Evolutionary conservation across 2,329 filamentous ascomycete species (phyloP), one percentile per base, ranked within the genome.

Genomic region (Chaetomiaceae sp.): DNA sequence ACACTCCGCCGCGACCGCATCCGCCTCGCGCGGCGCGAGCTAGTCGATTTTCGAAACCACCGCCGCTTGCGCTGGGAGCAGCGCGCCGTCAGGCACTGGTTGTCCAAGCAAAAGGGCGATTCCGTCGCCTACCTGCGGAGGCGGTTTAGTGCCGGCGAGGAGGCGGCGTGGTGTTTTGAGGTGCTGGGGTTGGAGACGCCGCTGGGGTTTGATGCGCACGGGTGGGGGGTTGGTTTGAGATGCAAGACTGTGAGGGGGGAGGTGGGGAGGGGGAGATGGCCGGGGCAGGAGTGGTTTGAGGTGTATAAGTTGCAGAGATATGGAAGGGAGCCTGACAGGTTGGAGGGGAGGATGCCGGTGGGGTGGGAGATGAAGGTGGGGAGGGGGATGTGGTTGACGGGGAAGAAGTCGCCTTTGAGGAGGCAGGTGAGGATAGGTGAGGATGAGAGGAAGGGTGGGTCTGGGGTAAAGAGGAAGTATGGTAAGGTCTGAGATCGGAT

Each of bases 271-370:
- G 27, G 3, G 7, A 15, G 36, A 23, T 51, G 48, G 48, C 48
- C 48, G 5, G 22, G 3, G 11, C 17, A 45, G 40, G 17, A 15
- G 23, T 11, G 23, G 31, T 27, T 51, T 29, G n/a, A 25, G 22
- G 15, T 38, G 12, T 51, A 51, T 38, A 51, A 51, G 40, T 2
- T 12, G 48, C 12, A 23, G 31, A 25, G 39, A 40, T 51, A 51
- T 22, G 40, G 40, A 23, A 15, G 39, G 33, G 22, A 3, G 12
- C 33, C 12, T 0, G 48, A 25, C 25, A 8, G 27, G 22, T 5
- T 8, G 31, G 11, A 4, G 15, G 12, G 6, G 22, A 4, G n/a
- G n/a, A n/a, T n/a, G n/a, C n/a, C 22, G 20, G 12, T 25, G 3
- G 31, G 29, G 20, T 25, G 9, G 3, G 12, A 15, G 20, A 25